A percentile compares a stretch with the other conserved stretches of the same genome.
phyloP scores from a whole-genome alignment of 2,329 filamentous ascomycete species.

The Elsinoe fawcettii region DNA sequence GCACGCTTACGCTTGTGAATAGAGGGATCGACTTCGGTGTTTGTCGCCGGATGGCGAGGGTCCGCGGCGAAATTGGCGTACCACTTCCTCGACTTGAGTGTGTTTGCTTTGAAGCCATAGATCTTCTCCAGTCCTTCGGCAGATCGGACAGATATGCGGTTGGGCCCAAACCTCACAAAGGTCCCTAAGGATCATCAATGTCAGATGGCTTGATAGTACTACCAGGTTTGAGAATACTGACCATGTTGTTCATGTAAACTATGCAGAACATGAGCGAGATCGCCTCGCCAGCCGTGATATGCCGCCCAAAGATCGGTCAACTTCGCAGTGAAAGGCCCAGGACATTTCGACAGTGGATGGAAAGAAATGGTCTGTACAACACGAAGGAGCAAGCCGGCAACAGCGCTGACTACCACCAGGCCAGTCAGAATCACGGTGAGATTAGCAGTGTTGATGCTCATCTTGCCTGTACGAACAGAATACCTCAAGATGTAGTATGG shows the following conservation, averaged over 20 bases:
- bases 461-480: background rate
- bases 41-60: background rate
- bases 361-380: slow-evolving; percentile 22
- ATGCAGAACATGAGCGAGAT: slow-evolving; percentile 27
- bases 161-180: slow-evolving; percentile 69
- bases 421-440: background rate
- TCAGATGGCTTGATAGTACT: background rate
- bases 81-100: slow-evolving; percentile 40
- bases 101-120: slow-evolving; percentile 42
- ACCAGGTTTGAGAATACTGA: background rate
- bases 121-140: slow-evolving; percentile 53
- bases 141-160: slow-evolving; percentile 70
- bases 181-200: background rate
- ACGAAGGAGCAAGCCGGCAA: background rate
- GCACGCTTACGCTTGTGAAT: background rate
- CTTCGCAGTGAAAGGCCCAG: slow-evolving; percentile 23
- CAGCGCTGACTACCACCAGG: background rate
- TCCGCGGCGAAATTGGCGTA: slow-evolving; percentile 26
- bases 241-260: slow-evolving; percentile 63
- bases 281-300: slow-evolving; percentile 25
- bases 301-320: slow-evolving; percentile 24
- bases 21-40: slow-evolving; percentile 1
- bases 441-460: background rate
- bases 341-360: slow-evolving; percentile 23
- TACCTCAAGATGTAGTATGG: no score